Evolutionary conservation across 75 land plant species (phyloP), one percentile per base, ranked within the genome.

Genomic region (Picea glauca): DNA sequence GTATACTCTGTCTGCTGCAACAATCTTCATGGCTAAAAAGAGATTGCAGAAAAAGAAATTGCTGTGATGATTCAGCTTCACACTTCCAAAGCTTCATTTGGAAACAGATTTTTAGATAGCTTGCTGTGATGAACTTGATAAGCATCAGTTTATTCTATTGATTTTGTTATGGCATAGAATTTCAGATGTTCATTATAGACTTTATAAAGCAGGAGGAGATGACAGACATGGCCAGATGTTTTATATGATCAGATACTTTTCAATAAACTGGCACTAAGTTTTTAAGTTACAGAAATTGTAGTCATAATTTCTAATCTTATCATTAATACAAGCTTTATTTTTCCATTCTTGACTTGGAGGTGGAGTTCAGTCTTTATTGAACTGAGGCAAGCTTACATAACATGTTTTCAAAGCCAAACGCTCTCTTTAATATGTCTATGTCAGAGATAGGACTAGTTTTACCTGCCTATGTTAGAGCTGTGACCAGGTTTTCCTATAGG

Each of bases 1-100:
- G 98, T 96, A 93, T 78, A 83, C 94, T 65, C 84, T 96, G 38
- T 93, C 96, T 43, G 96, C 93, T 70, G 94, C 94, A 40, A 93
- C 95, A 32, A 93, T 91, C 33, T 90, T 78, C 72, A 93, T 96
- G 98, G 96, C 98, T 60, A 70, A 85, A 62, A 91, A 92, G 85
- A 84, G 98, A 80, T 17, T 93, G 43, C 86, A 68, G 77, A 82
- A 84, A 18, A 87, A 77, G 32, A 86, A 57, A 57, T 75, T 21
- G 7, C 76, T 70, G 58, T 83, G 76, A 82, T 86, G 84, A 40
- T 43, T 38, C 50, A 43, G 54, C 23, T 35, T 43, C 21, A 7
- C 6, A 35, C 35, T 35, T 17, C 23, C 1, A 40, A 35, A 20
- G n/a, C 54, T 43, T 70, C 11, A 18, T 70, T 38, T 40, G 50